Percentiles rank a stretch among this genome's conserved stretches.
These are phyloP conservation scores for Balansia obtecta DNA, from an alignment of 2,329 filamentous ascomycete species.

Conservation along the genomic window DNA sequence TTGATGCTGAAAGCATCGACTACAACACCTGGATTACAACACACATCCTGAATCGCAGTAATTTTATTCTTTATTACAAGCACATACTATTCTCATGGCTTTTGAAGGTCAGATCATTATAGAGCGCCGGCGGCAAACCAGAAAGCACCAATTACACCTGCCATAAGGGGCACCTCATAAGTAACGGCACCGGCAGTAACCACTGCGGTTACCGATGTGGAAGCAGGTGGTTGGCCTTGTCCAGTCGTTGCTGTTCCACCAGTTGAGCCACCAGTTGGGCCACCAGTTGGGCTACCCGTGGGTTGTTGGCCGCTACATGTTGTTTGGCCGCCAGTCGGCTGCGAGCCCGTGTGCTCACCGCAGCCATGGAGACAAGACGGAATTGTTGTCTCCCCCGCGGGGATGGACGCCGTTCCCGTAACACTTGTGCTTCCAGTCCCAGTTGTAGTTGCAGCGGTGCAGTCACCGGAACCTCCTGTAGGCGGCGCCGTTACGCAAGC, in stretches of 20 bases:
- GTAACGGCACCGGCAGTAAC: slow-evolving; percentile 9
- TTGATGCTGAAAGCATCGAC: too few relatives aligned
- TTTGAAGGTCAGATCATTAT: slow-evolving; percentile 2
- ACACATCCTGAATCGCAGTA: too few relatives aligned
- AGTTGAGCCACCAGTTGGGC: not conserved
- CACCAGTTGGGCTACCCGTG: not conserved
- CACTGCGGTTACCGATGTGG: slow-evolving; percentile 4
- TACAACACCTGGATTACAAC: too few relatives aligned
- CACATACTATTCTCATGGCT: too few relatives aligned
- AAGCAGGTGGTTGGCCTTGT: not conserved
- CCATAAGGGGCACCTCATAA: slow-evolving; percentile 14
- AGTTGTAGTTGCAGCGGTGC: slow-evolving; percentile 1
- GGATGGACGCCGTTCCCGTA: not conserved
- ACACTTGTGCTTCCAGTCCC: slow-evolving; percentile 1
- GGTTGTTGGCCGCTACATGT: not conserved
- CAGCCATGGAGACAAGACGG: not conserved
- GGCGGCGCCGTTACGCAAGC: slow-evolving; percentile 9
- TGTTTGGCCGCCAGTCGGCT: not conserved
- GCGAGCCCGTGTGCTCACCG: not conserved
- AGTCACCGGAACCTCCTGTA: slow-evolving; percentile 1
- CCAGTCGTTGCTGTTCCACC: not conserved
- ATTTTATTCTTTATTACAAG: too few relatives aligned
- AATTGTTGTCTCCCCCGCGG: not conserved
- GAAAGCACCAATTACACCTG: slow-evolving; percentile 12
- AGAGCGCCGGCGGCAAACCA: slow-evolving; percentile 14